Base-by-base conservation (phyloP, 345 rosid species). In the Firmiana major region DNA sequence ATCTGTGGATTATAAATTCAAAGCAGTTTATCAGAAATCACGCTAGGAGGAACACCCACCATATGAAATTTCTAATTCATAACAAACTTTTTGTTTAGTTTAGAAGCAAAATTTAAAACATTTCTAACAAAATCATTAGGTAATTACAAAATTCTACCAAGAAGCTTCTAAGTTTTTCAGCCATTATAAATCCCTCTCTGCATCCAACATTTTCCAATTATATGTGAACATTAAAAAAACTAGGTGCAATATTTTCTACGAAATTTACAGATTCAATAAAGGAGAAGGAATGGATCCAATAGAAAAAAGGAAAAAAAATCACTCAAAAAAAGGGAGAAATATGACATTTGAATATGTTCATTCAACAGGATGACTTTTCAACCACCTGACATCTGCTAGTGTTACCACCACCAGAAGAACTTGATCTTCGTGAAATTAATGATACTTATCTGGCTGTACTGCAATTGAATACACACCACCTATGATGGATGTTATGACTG, bases 201-300 rank as follows among this genome's bases (percentile, higher is more conserved):
- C 72, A 58, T 74, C 66, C 66, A 74, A 42, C 40, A 17, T 15
- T 38, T 51, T 68, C 40, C 53, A 71, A 63, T 48, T 28, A 22
- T 67, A 74, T 68, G 16, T 15, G 51, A 38, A 63, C 55, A 69
- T 36, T 36, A 19, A 19, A 73, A 70, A 49, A 10, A 9, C 8
- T 13, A 55, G 66, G 26, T 24, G 10, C 43, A 57, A 72, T 17
- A 49, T 58, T 15, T 71, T 34, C 73, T 59, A 60, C 53, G n/a
- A 8, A 60, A 79, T 79, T 79, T 83, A 77, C 82, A 83, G 78
- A 71, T 72, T 76, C 71, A 73, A 64, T 38, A 38, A 36, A 58
- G 19, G 77, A 51, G 24, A 70, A 63, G 69, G 28, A 62, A 74
- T 53, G 38, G 49, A 78, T 42, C 72, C 54, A 54, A 54, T 17